Evolutionary conservation across 176 grass and related monocot species (phyloP), one percentile per base, ranked within the genome.

Genomic region (Oryza longistaminata): DNA sequence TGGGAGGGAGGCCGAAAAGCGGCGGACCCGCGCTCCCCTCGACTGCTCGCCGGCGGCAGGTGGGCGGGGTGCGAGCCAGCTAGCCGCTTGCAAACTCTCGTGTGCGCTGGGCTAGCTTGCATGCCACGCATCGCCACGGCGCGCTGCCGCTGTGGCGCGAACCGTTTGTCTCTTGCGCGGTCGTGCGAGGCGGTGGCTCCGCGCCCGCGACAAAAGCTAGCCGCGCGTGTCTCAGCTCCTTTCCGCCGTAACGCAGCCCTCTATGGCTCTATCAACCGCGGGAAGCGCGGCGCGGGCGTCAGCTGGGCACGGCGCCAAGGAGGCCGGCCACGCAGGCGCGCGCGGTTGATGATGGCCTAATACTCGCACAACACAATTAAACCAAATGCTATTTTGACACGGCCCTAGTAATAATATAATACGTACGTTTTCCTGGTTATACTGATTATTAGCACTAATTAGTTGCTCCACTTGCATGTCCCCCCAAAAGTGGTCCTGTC

Each of bases 1-100:
- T 92, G 87, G 85, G 85, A 87, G 73, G 68, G 85, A 86, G 76
- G 40, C 86, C 69, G 58, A 90, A 95, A 89, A 64, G 90, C 86
- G 86, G 90, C 87, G 87, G 80, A 85, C 77, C 85, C 76, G 81
- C 81, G 55, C 37, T 45, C 80, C 65, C 46, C 46, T 62, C 58
- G 58, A 27, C 27, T 27, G 5, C 35, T 6, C 35, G 35, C 35
- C 5, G 35, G 35, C 35, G 34, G 34, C n/a, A n/a, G n/a, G 34
- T 35, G 34, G 34, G 34, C 29, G 34, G 34, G 37, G 1, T 7
- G 39, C 39, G 39, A 40, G 39, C 39, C 0, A 7, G 7, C 39
- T 40, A 40, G 39, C 39, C 39, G 39, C 39, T 40, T n/a, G 39
- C 39, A 40, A 40, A n/a, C 39, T 40, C 39, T 40, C 39, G 7